A percentile compares a stretch with the other conserved stretches of the same genome.
phyloP scores from a whole-genome alignment of 1,284 basidiomycete genomes.

The Apiotrichum akiyoshidainum region DNA sequence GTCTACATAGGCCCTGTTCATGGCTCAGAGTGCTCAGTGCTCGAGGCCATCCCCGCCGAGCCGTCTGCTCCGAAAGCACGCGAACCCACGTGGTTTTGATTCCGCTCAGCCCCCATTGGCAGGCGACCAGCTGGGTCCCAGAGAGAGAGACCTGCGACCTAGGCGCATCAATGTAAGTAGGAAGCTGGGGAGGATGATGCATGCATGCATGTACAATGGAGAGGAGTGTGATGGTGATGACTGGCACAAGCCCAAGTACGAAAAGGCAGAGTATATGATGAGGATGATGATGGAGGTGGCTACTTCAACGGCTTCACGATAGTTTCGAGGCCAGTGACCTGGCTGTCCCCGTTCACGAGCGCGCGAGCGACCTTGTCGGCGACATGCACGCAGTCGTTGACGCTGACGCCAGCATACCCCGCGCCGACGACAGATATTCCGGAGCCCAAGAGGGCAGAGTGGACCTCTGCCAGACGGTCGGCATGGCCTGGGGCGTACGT shows the following conservation, averaged over 20 bases:
- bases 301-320: neutral
- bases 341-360: constrained; percentile 20
- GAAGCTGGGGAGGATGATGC: neutral
- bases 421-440: constrained; percentile 75
- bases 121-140: neutral
- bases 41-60: too few species aligned
- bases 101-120: neutral
- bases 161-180: neutral
- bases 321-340: constrained; percentile 45
- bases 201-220: neutral
- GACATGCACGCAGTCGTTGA: constrained; percentile 81
- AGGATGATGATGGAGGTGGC: neutral
- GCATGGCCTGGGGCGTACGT: constrained; percentile 72
- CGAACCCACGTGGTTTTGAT: constrained; percentile 5
- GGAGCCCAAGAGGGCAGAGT: constrained; percentile 54
- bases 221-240: neutral
- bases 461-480: constrained; percentile 64
- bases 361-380: constrained; percentile 55
- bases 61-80: neutral
- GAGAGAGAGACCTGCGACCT: too few species aligned
- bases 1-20: neutral
- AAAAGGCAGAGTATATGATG: neutral
- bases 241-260: neutral
- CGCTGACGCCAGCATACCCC: constrained; percentile 81
- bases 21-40: neutral